Conservation (phyloP, 257 asterid genomes). For the Penstemon davidsonii region DNA sequence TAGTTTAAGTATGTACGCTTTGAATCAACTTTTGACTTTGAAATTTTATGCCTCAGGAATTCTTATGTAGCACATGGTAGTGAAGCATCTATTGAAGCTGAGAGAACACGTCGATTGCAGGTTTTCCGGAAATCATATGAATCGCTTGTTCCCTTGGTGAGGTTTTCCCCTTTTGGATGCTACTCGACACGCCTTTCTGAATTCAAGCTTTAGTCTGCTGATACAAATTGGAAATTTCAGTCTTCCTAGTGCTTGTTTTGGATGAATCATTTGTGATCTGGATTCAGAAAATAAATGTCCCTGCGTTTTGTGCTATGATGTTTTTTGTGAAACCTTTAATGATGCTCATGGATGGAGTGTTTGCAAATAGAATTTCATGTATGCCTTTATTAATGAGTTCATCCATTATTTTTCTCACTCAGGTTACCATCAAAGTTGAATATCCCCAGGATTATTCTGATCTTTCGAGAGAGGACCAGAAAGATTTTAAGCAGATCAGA, state of each 20-base stretch:
- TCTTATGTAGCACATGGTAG: conserved; percentile 53
- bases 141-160: conserved; percentile 90
- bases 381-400: conserved; percentile 17
- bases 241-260: conserved; percentile 6
- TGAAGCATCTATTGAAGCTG: conserved; percentile 67
- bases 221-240: conserved; percentile 17
- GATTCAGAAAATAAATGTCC: background rate
- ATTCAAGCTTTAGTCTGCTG: conserved; percentile 21
- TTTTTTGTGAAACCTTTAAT: conserved; percentile 10
- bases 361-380: conserved; percentile 16
- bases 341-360: conserved; percentile 16
- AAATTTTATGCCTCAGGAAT: conserved; percentile 56
- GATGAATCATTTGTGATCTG: background rate
- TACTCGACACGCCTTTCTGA: conserved; percentile 11
- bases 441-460: conserved; percentile 86
- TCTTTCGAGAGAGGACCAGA: conserved; percentile 91
- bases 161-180: conserved; percentile 28
- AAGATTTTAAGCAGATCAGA: conserved; percentile 94
- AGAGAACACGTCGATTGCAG: conserved; percentile 67
- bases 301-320: conserved; percentile 16
- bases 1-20: conserved; percentile 24
- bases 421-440: conserved; percentile 84
- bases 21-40: conserved; percentile 31
- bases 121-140: conserved; percentile 78
- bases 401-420: conserved; percentile 30